Conservation (phyloP, 2,329 filamentous ascomycete genomes). For the Grosmannia serpens region DNA sequence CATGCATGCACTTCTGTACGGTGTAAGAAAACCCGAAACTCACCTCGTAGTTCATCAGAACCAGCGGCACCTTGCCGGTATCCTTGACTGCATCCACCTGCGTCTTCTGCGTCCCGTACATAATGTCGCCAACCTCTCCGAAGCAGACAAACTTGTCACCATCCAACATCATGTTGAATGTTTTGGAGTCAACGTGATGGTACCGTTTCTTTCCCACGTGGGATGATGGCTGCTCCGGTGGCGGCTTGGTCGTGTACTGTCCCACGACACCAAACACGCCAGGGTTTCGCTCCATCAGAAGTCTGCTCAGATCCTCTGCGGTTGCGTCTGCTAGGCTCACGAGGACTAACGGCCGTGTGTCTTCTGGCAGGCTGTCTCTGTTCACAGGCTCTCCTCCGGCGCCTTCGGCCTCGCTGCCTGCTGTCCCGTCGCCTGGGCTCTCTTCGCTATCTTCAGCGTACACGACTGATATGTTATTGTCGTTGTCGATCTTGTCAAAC, state of each 20-base stretch:
- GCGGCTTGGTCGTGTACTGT: conserved; percentile 36
- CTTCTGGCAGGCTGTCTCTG: conserved; percentile 27
- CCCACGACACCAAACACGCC: conserved; percentile 51
- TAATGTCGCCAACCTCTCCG: conserved; percentile 32
- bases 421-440: conserved; percentile 28
- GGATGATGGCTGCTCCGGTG: background rate
- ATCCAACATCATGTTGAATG: conserved; percentile 47
- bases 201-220: background rate
- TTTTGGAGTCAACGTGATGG: conserved; percentile 33
- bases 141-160: conserved; percentile 49
- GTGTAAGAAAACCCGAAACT: conserved; percentile 13
- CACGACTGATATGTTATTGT: conserved; percentile 53
- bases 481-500: conserved; percentile 82
- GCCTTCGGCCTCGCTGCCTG: background rate
- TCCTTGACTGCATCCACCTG: conserved; percentile 39
- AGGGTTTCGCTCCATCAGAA: conserved; percentile 51
- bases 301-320: conserved; percentile 51
- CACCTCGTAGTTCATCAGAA: conserved; percentile 43
- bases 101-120: conserved; percentile 46
- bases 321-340: conserved; percentile 52
- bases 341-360: conserved; percentile 50
- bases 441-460: conserved; percentile 55
- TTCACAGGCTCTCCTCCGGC: conserved; percentile 10
- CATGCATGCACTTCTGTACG: background rate
- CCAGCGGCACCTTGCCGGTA: conserved; percentile 47